Evolutionary conservation across 768 basidiomycete species (phyloP).

Genomic region (Lentinula edodes): DNA sequence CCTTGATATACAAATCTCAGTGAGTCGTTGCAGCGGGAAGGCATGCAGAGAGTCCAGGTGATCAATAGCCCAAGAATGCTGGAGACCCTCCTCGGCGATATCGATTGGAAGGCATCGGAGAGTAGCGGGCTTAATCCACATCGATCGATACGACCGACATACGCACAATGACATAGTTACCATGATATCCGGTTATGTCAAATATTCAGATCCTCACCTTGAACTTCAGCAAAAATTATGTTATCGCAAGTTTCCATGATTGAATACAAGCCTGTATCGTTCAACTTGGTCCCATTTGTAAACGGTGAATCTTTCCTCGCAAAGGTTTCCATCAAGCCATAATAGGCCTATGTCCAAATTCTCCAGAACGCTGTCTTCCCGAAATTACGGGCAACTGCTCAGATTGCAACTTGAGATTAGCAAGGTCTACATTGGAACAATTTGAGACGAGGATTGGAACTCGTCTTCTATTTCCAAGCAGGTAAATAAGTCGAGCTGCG

Average conservation of each 20-base stretch:
- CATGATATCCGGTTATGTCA: neutral
- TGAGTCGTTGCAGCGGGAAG: slow-evolving; percentile 21
- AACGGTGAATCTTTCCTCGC: no score
- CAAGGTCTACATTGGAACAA: slow-evolving; percentile 17
- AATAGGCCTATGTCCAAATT: no score
- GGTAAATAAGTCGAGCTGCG: slow-evolving; percentile 22
- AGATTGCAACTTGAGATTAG: slow-evolving; percentile 27
- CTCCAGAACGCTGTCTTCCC: slow-evolving; percentile 26
- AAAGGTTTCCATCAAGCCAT: slow-evolving; percentile 33
- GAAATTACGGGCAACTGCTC: slow-evolving; percentile 20
- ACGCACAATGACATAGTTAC: no score
- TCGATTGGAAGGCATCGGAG: slow-evolving; percentile 22
- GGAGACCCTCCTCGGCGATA: slow-evolving; percentile 25
- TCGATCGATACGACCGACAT: slow-evolving; percentile 26
- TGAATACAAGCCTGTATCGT: no score
- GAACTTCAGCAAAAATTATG: slow-evolving; percentile 30
- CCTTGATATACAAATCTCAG: slow-evolving; percentile 21
- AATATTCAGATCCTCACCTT: slow-evolving; percentile 22
- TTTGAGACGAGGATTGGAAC: slow-evolving; percentile 16
- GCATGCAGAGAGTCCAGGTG: slow-evolving; percentile 27
- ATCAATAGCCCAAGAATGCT: slow-evolving; percentile 36
- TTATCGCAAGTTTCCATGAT: no score
- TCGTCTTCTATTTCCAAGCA: slow-evolving; percentile 24
- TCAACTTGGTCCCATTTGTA: no score
- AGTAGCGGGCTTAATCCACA: slow-evolving; percentile 27